Conservation (phyloP, 768 basidiomycete genomes). For the Podaxis pistillaris region DNA sequence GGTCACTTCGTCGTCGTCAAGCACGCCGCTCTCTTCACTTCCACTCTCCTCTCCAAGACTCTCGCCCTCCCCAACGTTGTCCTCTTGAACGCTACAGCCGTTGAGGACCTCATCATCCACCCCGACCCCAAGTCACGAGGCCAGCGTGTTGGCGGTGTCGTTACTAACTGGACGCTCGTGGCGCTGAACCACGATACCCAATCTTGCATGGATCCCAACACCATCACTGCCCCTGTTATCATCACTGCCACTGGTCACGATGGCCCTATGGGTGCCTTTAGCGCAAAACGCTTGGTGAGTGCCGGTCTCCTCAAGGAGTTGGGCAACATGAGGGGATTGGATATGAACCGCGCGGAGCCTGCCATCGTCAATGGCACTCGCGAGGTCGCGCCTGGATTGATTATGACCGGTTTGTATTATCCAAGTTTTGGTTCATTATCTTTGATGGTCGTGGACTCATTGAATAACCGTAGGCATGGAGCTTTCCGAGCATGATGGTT, state of each 20-base stretch:
- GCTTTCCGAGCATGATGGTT: conserved; percentile 77
- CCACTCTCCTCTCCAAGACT: conserved; percentile 69
- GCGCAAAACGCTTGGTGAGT: conserved; percentile 75
- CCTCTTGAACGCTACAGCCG: conserved; percentile 75
- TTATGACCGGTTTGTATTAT: conserved; percentile 60
- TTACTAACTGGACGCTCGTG: conserved; percentile 53
- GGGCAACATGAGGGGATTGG: conserved; percentile 77
- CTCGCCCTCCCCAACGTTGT: conserved; percentile 70
- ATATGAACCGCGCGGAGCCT: conserved; percentile 82
- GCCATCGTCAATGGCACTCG: conserved; percentile 77
- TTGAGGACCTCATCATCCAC: conserved; percentile 77
- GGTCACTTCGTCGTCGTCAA: conserved; percentile 78
- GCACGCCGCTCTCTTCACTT: conserved; percentile 80
- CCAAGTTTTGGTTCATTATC: background rate
- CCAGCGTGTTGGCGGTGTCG: conserved; percentile 48
- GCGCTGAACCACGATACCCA: conserved; percentile 70
- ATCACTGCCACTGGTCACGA: conserved; percentile 76
- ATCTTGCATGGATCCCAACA: conserved; percentile 77
- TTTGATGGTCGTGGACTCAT: background rate
- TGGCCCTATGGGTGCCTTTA: conserved; percentile 80
- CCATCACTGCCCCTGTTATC: conserved; percentile 76
- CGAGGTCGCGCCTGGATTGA: conserved; percentile 72
- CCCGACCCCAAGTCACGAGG: conserved; percentile 45
- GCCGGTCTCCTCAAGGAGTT: conserved; percentile 71
- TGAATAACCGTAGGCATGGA: conserved; percentile 63